Base-by-base conservation (phyloP, 768 basidiomycete genomes). In the Paxillus rubicundulus region DNA sequence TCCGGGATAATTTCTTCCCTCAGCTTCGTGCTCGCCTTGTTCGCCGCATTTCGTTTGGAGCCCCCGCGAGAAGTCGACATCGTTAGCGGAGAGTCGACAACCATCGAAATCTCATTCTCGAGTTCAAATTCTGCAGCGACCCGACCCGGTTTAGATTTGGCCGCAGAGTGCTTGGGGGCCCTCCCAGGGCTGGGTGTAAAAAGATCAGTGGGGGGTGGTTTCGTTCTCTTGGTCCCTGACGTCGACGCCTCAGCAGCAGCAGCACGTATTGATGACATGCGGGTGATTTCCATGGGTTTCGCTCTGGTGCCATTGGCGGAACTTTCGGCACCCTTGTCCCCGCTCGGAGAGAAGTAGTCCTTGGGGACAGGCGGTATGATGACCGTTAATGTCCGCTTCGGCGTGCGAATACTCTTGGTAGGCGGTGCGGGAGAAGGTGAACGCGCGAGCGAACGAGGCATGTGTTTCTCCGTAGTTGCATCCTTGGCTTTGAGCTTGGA, bases 1-100 rank as follows among this genome's bases (percentile, higher is more conserved):
- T 93, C 91, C 0, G 90, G 90, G 84, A 92, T 92, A 51, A 92
- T 72, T 47, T 73, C 71, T 8, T 79, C 72, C 40, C 72, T 73
- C 44, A 82, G 59, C 38, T 71, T 71, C 45, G 71, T 68, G 4
- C 66, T 72, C 9, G 81, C 82, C 49, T 71, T 80, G 68, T 63
- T 84, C 54, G 72, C 82, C 62, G 75, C 92, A 58, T 70, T 74
- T 60, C 77, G 84, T 71, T 74, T 21, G 68, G 51, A 53, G n/a
- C 65, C 62, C 1, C 44, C 45, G 30, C 62, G 67, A 14, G 49
- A 49, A 10, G 45, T 49, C 5, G 60, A 65, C 9, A 49, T 18
- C 13, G 52, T 17, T 16, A 47, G 27, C 1, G 62, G 44, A 4
- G 39, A 13, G 18, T 60, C 62, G 9, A 49, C 16, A 6, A 56